Percentiles rank a stretch among this genome's conserved stretches.
phyloP scores from a whole-genome alignment of 805 yeast genomes.

The Candida chauliodis region DNA sequence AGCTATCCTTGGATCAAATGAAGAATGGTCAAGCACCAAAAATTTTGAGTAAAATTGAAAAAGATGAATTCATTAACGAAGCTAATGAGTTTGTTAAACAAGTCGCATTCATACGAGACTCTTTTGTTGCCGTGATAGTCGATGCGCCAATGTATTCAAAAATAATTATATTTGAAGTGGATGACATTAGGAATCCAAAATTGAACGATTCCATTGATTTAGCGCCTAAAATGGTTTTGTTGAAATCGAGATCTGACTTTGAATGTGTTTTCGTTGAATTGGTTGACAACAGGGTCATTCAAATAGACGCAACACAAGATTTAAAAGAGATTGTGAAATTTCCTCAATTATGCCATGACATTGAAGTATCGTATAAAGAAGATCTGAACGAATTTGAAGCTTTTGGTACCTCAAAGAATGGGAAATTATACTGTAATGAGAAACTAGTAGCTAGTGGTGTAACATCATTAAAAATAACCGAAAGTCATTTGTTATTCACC shows the following conservation, averaged over 20 bases:
- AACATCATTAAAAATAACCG: conserved; percentile 75
- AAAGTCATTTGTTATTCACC: conserved; percentile 71
- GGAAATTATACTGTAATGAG: conserved; percentile 67
- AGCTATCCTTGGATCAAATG: conserved; percentile 50
- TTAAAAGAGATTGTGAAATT: conserved; percentile 45
- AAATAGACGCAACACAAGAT: conserved; percentile 29
- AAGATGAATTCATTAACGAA: conserved; percentile 33
- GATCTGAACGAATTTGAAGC: conserved; percentile 25
- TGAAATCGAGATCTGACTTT: conserved; percentile 55
- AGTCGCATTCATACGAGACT: conserved; percentile 52
- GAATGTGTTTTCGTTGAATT: conserved; percentile 53
- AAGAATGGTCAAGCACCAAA: conserved; percentile 47
- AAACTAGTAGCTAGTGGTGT: conserved; percentile 65
- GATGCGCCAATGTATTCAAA: conserved; percentile 53
- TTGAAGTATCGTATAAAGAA: conserved; percentile 39
- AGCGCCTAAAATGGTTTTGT: conserved; percentile 48
- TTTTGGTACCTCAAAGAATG: conserved; percentile 74
- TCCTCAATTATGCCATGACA: conserved; percentile 65
- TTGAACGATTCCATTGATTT: conserved; percentile 42
- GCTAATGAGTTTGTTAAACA: conserved; percentile 55
- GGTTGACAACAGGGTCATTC: conserved; percentile 56
- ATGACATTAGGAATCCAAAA: conserved; percentile 36
- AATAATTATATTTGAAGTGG: conserved; percentile 47
- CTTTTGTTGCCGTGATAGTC: conserved; percentile 51
- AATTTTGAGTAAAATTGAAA: conserved; percentile 26